phyloP scores from a whole-genome alignment of 257 asterid genomes.

The Salvia rosmarinus region DNA sequence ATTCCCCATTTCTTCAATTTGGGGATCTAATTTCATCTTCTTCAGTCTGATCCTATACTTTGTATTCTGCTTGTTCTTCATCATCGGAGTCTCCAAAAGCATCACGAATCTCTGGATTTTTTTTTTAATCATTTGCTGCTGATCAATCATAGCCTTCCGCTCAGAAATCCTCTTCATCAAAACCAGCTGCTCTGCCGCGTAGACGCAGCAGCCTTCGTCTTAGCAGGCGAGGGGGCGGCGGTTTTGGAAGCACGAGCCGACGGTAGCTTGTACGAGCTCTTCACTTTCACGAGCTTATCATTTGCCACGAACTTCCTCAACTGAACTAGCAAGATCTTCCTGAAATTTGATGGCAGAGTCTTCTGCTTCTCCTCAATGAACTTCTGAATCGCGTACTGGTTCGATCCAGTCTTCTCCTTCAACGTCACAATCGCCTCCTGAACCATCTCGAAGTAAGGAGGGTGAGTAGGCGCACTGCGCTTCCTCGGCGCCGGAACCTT shows the following conservation, averaged over 20 bases:
- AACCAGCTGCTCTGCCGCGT: constrained; percentile 60
- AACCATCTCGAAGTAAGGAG: constrained; percentile 90
- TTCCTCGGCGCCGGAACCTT: constrained; percentile 65
- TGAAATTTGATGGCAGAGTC: constrained; percentile 72
- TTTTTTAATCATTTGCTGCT: constrained; percentile 26
- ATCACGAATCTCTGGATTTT: constrained; percentile 68
- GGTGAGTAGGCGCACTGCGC: constrained; percentile 53
- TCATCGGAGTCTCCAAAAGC: constrained; percentile 79
- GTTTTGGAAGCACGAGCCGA: constrained; percentile 40
- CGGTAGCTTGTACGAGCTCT: constrained; percentile 64
- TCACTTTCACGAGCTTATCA: constrained; percentile 68
- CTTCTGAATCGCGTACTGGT: constrained; percentile 75
- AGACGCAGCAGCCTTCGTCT: constrained; percentile 61
- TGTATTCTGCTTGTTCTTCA: constrained; percentile 56
- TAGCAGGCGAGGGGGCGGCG: constrained; percentile 28
- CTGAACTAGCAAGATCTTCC: constrained; percentile 62
- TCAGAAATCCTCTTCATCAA: constrained; percentile 43
- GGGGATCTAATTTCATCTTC: constrained; percentile 60
- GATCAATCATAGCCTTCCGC: constrained; percentile 31
- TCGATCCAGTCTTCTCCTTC: constrained; percentile 83
- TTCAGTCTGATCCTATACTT: constrained; percentile 51
- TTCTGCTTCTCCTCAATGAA: constrained; percentile 77
- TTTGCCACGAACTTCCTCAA: constrained; percentile 69
- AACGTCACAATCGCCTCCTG: constrained; percentile 67
- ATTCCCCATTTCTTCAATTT: constrained; percentile 62